These are phyloP conservation scores for Berkeleyomyces rouxiae DNA, from an alignment of 2,329 filamentous ascomycete genomes.

Conservation along the genomic window DNA sequence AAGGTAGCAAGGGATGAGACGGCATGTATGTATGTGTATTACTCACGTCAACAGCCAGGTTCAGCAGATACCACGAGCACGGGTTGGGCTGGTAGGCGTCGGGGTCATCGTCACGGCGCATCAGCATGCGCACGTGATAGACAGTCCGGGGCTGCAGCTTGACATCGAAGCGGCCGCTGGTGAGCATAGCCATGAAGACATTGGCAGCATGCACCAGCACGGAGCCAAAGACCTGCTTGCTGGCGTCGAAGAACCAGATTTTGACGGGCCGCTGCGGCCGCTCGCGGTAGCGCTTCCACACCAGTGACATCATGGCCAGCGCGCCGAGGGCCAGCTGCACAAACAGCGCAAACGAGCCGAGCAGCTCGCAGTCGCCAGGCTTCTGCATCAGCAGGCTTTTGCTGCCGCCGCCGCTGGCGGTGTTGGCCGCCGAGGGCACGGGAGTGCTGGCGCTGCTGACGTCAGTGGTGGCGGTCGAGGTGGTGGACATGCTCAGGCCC, in stretches of 20 bases:
- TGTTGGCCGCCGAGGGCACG: slow-evolving; percentile 17
- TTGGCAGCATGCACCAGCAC: slow-evolving; percentile 84
- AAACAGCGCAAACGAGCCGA: slow-evolving; percentile 80
- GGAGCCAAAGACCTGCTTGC: slow-evolving; percentile 92
- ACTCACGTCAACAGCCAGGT: slow-evolving; percentile 87
- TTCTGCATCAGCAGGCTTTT: slow-evolving; percentile 14
- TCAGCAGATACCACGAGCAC: slow-evolving; percentile 90
- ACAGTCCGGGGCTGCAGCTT: slow-evolving; percentile 33
- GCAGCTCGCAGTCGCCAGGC: slow-evolving; percentile 62
- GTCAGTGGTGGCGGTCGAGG: slow-evolving; percentile 19
- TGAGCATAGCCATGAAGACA: slow-evolving; percentile 90
- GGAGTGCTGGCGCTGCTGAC: slow-evolving; percentile 16
- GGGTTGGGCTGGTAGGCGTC: slow-evolving; percentile 64
- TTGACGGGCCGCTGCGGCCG: slow-evolving; percentile 80
- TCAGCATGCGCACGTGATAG: slow-evolving; percentile 22
- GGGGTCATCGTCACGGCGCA: slow-evolving; percentile 27
- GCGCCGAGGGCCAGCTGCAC: slow-evolving; percentile 76
- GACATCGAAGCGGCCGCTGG: slow-evolving; percentile 64
- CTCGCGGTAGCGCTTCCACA: slow-evolving; percentile 88
- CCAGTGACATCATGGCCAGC: slow-evolving; percentile 68
- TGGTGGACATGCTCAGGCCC: slow-evolving; percentile 20
- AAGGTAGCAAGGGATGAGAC: not conserved
- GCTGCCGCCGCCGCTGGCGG: slow-evolving; percentile 17
- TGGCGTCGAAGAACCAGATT: slow-evolving; percentile 96
- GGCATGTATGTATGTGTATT: not conserved